Evolutionary conservation across 768 basidiomycete species (phyloP).

Genomic region (Sistotremastrum suecicum): DNA sequence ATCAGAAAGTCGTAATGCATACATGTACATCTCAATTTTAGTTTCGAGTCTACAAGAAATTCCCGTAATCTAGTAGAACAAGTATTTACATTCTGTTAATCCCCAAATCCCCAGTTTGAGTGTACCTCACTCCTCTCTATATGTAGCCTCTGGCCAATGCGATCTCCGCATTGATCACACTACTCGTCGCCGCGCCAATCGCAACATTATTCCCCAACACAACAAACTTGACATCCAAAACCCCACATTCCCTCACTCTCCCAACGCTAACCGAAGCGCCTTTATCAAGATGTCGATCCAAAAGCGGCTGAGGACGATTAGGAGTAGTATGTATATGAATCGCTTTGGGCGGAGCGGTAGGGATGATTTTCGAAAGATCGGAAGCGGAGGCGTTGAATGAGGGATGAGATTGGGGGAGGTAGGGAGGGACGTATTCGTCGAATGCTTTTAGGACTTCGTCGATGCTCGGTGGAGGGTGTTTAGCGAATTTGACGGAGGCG

Average conservation of each 20-base stretch:
- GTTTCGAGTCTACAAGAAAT: no score
- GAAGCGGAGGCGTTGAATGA: constrained; percentile 22
- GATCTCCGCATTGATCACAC: constrained; percentile 94
- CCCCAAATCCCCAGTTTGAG: no score
- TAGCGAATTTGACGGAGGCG: constrained; percentile 73
- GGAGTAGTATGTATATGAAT: constrained; percentile 87
- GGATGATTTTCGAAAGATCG: no score
- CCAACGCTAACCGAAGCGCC: constrained; percentile 90
- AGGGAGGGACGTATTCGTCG: constrained; percentile 56
- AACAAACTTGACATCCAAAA: constrained; percentile 93
- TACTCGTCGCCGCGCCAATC: constrained; percentile 93
- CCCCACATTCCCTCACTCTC: constrained; percentile 77
- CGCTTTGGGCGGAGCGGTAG: constrained; percentile 55
- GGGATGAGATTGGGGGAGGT: constrained; percentile 63
- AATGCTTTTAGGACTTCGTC: constrained; percentile 83
- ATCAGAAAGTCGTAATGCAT: no score
- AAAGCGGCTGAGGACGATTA: constrained; percentile 86
- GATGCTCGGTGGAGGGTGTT: constrained; percentile 67
- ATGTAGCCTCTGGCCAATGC: constrained; percentile 59
- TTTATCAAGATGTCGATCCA: constrained; percentile 81
- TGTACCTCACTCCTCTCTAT: no score
- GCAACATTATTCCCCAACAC: constrained; percentile 87
- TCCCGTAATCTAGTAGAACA: no score
- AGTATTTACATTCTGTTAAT: no score
- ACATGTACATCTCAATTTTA: no score